These are phyloP conservation scores for Verticillium longisporum DNA, from an alignment of 2,329 filamentous ascomycete genomes.

Conservation along the genomic window DNA sequence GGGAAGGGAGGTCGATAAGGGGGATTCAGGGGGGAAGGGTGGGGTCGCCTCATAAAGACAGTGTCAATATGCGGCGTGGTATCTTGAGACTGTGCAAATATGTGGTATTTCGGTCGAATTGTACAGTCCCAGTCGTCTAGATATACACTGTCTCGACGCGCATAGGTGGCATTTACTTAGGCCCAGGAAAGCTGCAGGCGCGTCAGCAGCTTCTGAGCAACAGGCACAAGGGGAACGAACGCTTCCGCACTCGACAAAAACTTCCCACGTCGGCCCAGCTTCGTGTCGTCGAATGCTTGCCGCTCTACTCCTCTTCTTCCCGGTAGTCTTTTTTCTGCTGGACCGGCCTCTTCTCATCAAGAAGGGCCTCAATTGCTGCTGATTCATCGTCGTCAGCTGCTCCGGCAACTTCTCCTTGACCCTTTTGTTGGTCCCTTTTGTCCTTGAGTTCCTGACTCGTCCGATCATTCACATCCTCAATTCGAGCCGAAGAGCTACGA, in stretches of 20 bases:
- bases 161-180: background rate
- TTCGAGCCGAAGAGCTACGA: slow-evolving; percentile 6
- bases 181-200: background rate
- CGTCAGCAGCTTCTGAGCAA: background rate
- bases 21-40: background rate
- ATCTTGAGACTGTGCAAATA: background rate
- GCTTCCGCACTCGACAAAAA: background rate
- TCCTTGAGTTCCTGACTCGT: slow-evolving; percentile 13
- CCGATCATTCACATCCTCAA: slow-evolving; percentile 9
- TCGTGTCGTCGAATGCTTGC: background rate
- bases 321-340: background rate
- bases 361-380: background rate
- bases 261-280: background rate
- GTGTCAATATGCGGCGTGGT: background rate
- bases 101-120: background rate
- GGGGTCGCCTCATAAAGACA: background rate
- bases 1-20: background rate
- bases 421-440: background rate
- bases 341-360: background rate
- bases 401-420: background rate
- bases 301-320: slow-evolving; percentile 2
- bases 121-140: background rate
- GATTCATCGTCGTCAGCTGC: background rate
- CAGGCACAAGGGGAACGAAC: background rate
- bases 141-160: background rate